Evolutionary conservation across 2,329 filamentous ascomycete species (phyloP), one percentile per base, ranked within the genome.

Genomic region (Exophiala bonariae): DNA sequence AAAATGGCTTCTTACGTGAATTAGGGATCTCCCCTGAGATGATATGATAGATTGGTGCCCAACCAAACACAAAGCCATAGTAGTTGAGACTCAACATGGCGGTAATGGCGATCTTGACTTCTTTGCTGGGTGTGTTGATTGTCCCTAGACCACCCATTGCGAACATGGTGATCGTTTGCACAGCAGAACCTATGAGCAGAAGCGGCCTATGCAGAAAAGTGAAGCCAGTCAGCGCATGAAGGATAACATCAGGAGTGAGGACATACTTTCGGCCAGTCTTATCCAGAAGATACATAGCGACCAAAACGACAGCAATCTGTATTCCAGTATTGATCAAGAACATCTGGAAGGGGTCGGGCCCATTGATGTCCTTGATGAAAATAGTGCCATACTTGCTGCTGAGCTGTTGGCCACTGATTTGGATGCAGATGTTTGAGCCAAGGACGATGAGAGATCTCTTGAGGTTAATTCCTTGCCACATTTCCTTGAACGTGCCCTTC

Each of bases 11-110:
- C 47, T 8, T 50, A 40, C 49, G 40, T 33, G 35, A 36, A 23
- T 34, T 50, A 49, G 62, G 41, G 45, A 59, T 39, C 56, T 62
- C 44, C 46, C 38, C 34, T 40, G 18, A 37, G 17, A 51, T 32
- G 9, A 45, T 47, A 30, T 51, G 49, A 13, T 46, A 45, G 23
- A 47, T 47, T 44, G 50, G 31, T 52, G 46, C 20, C 46, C 57
- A 35, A 34, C 47, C 44, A 17, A 48, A 48, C 10, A 38, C 32
- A 10, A 44, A 47, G 49, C 43, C 32, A 30, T 22, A 13, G 30
- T 35, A 44, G 44, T 49, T 39, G 36, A 46, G 16, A 6, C 35
- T 54, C 30, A 44, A 42, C 17, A 47, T 41, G 32, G 47, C 55
- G 13, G 47, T 56, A 9, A 47, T 54, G 19, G 36, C 55, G 3